Evolutionary conservation across 2,329 filamentous ascomycete species (phyloP).

Genomic region (Aspergillus udagawae): DNA sequence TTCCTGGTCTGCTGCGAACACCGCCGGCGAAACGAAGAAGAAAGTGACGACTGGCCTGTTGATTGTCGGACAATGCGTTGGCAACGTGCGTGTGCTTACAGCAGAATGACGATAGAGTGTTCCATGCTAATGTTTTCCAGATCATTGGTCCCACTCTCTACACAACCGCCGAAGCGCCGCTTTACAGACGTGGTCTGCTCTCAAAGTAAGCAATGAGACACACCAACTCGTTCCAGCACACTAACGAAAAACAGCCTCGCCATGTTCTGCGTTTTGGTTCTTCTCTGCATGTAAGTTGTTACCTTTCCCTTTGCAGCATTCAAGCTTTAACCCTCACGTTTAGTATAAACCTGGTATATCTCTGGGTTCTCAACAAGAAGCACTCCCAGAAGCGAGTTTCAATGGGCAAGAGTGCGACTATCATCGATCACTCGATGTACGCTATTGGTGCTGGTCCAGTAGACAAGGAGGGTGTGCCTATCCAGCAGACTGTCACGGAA

Average conservation of each 20-base stretch:
- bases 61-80: constrained; percentile 62
- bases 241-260: constrained; percentile 37
- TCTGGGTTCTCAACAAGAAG: constrained; percentile 51
- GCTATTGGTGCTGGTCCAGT: constrained; percentile 26
- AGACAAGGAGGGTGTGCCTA: constrained; percentile 25
- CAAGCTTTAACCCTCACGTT: not conserved
- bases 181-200: constrained; percentile 55
- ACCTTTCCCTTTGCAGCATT: not conserved
- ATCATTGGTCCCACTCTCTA: constrained; percentile 64
- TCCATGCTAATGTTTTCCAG: constrained; percentile 11
- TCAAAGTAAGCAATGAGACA: constrained; percentile 43
- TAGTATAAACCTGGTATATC: constrained; percentile 42
- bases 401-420: constrained; percentile 56
- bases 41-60: constrained; percentile 63
- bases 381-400: constrained; percentile 53
- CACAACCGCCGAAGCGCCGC: constrained; percentile 56
- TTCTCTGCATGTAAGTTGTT: constrained; percentile 43
- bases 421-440: constrained; percentile 59
- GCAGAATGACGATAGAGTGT: not conserved
- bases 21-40: constrained; percentile 66
- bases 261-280: constrained; percentile 58
- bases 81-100: constrained; percentile 45
- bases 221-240: not conserved
- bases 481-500: constrained; percentile 28
- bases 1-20: constrained; percentile 62